Percentiles rank a stretch among this genome's conserved stretches.
These are phyloP conservation scores for Phlebopus sp. DNA, from an alignment of 1,284 basidiomycete species.

Conservation along the genomic window DNA sequence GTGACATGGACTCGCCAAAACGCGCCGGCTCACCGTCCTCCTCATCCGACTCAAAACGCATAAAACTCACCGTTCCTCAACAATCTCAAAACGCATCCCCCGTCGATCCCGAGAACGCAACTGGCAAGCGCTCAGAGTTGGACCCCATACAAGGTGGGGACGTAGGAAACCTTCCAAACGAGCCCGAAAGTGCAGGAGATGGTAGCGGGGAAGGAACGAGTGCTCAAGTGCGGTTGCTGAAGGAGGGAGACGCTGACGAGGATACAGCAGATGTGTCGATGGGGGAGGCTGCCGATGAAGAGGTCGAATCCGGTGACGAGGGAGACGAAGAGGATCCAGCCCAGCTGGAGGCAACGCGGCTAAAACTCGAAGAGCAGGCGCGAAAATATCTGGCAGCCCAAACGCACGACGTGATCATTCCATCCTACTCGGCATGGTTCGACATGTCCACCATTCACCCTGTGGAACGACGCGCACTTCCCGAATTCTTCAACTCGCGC, in stretches of 20 bases:
- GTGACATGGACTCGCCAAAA: constrained; percentile 67
- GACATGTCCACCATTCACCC: constrained; percentile 92
- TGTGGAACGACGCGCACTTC: constrained; percentile 89
- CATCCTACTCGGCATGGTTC: constrained; percentile 98
- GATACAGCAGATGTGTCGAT: constrained; percentile 67
- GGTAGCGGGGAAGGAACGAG: constrained; percentile 48
- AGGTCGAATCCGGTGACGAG: constrained; percentile 55
- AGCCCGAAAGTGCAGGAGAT: constrained; percentile 42
- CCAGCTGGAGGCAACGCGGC: constrained; percentile 74
- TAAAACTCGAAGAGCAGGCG: constrained; percentile 81
- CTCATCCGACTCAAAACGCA: constrained; percentile 60
- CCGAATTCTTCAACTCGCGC: constrained; percentile 97
- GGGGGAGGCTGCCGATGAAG: constrained; percentile 70
- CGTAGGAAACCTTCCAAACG: constrained; percentile 66
- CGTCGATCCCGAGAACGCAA: constrained; percentile 72
- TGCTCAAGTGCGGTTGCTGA: constrained; percentile 46
- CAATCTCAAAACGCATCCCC: constrained; percentile 60
- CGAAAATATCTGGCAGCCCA: constrained; percentile 94
- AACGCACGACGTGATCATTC: constrained; percentile 96
- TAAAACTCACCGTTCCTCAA: constrained; percentile 59
- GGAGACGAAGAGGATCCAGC: constrained; percentile 77
- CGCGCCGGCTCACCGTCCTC: constrained; percentile 66
- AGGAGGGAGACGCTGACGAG: constrained; percentile 63
- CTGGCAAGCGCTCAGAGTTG: constrained; percentile 72
- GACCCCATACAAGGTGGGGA: constrained; percentile 71